Percentiles rank a stretch among this genome's conserved stretches.
phyloP scores from a whole-genome alignment of 176 grass and related monocot species.

The Bromus sterilis region DNA sequence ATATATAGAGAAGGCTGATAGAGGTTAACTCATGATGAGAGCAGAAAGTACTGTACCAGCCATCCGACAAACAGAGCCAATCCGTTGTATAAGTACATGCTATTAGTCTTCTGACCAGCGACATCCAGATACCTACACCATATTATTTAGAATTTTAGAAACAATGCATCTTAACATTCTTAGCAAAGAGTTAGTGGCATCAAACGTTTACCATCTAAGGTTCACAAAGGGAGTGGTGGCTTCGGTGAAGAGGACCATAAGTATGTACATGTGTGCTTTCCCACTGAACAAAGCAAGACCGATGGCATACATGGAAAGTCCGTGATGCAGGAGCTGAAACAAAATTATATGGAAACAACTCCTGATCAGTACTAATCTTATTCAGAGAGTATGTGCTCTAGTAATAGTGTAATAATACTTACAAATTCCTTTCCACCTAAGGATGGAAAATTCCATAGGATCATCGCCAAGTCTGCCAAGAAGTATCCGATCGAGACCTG shows the following conservation, averaged over 20 bases:
- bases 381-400: neutral
- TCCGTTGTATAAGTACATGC: conserved; percentile 68
- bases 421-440: conserved; percentile 96
- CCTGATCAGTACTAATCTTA: neutral
- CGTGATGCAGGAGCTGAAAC: conserved; percentile 76
- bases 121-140: conserved; percentile 65
- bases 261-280: conserved; percentile 82
- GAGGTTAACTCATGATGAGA: neutral
- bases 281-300: conserved; percentile 64
- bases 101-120: conserved; percentile 52
- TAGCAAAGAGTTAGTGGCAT: neutral
- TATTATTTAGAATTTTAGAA: neutral
- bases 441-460: conserved; percentile 56
- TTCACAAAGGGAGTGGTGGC: conserved; percentile 86
- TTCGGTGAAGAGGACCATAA: conserved; percentile 85
- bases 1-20: neutral
- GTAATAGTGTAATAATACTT: conserved; percentile 27
- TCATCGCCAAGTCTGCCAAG: conserved; percentile 63
- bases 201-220: conserved; percentile 73
- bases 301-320: conserved; percentile 75
- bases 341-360: neutral
- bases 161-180: neutral
- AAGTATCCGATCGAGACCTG: conserved; percentile 84
- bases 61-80: conserved; percentile 71
- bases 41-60: conserved; percentile 42